Percentiles rank a stretch among this genome's conserved stretches.
These are phyloP conservation scores for Scutellaria galericulata DNA, from an alignment of 257 asterid species.

Conservation along the genomic window DNA sequence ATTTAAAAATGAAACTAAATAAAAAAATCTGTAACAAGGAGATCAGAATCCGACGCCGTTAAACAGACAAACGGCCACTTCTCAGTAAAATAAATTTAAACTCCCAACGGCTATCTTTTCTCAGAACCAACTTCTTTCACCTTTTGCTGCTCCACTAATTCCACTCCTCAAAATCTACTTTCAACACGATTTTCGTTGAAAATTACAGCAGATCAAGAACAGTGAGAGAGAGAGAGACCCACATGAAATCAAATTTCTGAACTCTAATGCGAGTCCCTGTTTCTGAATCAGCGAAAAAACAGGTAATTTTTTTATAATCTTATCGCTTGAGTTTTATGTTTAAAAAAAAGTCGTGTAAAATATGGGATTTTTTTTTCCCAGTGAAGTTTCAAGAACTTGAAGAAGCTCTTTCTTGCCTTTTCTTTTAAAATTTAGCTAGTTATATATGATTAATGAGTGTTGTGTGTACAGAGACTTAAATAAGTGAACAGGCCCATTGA, in stretches of 20 bases:
- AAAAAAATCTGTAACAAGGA: neutral
- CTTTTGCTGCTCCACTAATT: slow-evolving; percentile 23
- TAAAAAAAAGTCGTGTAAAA: slow-evolving; percentile 7
- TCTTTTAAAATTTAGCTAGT: neutral
- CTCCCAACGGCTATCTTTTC: slow-evolving; percentile 54
- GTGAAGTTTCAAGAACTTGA: slow-evolving; percentile 19
- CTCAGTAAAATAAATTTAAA: slow-evolving; percentile 36
- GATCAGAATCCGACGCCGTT: slow-evolving; percentile 30
- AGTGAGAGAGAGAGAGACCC: neutral
- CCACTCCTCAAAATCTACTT: slow-evolving; percentile 25
- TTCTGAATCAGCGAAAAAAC: slow-evolving; percentile 30
- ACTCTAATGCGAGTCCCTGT: slow-evolving; percentile 37
- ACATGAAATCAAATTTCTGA: slow-evolving; percentile 11
- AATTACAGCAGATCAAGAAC: slow-evolving; percentile 10
- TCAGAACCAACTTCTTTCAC: slow-evolving; percentile 32
- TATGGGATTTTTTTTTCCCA: neutral
- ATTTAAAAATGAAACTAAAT: neutral
- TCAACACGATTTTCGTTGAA: neutral
- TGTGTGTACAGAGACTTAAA: neutral
- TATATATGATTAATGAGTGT: neutral
- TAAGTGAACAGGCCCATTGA: neutral
- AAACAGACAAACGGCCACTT: slow-evolving; percentile 22
- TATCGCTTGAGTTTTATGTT: neutral
- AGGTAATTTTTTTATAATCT: slow-evolving; percentile 25
- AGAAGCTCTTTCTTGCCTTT: neutral